Evolutionary conservation across 345 rosid species (phyloP).

Genomic region (Ceriops tagal): DNA sequence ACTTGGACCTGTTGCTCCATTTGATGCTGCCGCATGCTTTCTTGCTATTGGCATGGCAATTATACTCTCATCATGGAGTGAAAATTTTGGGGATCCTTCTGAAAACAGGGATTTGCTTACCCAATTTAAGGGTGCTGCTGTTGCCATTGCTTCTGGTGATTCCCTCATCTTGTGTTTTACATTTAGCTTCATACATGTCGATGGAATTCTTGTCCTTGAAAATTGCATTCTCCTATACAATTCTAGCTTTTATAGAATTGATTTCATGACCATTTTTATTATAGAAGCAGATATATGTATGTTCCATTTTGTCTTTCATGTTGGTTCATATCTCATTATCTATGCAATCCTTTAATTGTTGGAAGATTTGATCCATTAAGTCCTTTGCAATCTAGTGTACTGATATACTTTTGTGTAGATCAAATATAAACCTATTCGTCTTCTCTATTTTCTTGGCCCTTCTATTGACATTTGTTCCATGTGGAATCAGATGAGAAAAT

Average conservation of each 20-base stretch:
- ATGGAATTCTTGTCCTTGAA: too few species aligned
- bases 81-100: slow-evolving; percentile 87
- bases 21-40: slow-evolving; percentile 93
- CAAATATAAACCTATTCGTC: not conserved
- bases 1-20: slow-evolving; percentile 98
- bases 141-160: slow-evolving; percentile 89
- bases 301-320: too few species aligned
- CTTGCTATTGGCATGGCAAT: slow-evolving; percentile 89
- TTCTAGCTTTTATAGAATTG: too few species aligned
- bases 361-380: too few species aligned
- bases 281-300: too few species aligned
- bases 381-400: too few species aligned
- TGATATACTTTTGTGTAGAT: too few species aligned
- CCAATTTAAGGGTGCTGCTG: slow-evolving; percentile 90
- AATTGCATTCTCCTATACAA: too few species aligned
- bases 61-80: slow-evolving; percentile 78
- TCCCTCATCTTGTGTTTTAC: not conserved
- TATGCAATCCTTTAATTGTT: too few species aligned
- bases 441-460: slow-evolving; percentile 3
- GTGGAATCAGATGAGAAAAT: slow-evolving; percentile 75
- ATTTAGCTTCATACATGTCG: not conserved
- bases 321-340: too few species aligned
- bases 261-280: too few species aligned
- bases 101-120: slow-evolving; percentile 83
- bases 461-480: slow-evolving; percentile 15